phyloP scores from a whole-genome alignment of 805 yeast species.

The Kodamaea lidongshanica region DNA sequence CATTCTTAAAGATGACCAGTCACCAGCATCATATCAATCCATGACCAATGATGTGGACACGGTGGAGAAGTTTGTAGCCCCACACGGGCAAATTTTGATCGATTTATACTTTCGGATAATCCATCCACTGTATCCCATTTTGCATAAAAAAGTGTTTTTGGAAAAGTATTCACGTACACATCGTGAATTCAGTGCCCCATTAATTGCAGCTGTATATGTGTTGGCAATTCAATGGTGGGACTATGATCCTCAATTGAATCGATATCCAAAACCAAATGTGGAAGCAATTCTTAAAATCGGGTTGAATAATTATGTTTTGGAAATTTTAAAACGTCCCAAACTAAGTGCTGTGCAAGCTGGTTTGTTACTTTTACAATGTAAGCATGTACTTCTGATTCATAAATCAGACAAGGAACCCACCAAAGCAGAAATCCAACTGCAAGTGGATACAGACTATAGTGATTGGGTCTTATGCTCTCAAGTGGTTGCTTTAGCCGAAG shows the following conservation, averaged over 20 bases:
- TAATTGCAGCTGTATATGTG: conserved; percentile 84
- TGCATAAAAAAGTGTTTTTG: conserved; percentile 84
- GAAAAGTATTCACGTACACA: conserved; percentile 90
- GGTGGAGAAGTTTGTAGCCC: conserved; percentile 82
- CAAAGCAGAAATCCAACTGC: conserved; percentile 9
- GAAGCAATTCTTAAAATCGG: conserved; percentile 41
- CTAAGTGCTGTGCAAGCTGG: conserved; percentile 92
- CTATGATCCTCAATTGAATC: conserved; percentile 68
- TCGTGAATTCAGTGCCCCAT: conserved; percentile 85
- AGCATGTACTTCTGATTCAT: conserved; percentile 26
- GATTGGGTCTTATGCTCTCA: conserved; percentile 86
- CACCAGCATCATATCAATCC: conserved; percentile 58
- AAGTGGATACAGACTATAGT: conserved; percentile 41
- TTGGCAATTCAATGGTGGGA: conserved; percentile 95
- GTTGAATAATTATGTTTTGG: conserved; percentile 64
- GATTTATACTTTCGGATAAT: conserved; percentile 78
- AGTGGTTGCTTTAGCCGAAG: conserved; percentile 83
- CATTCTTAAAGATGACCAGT: conserved; percentile 72
- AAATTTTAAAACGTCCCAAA: conserved; percentile 80
- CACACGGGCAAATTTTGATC: conserved; percentile 78
- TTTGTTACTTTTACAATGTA: conserved; percentile 64
- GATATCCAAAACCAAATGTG: conserved; percentile 74
- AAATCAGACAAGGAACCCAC: conserved; percentile 9
- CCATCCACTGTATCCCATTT: conserved; percentile 87
- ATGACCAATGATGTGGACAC: conserved; percentile 76